Percentiles rank a stretch among this genome's conserved stretches.
Conservation (phyloP, 345 rosid genomes). For the Citrus glauca region DNA sequence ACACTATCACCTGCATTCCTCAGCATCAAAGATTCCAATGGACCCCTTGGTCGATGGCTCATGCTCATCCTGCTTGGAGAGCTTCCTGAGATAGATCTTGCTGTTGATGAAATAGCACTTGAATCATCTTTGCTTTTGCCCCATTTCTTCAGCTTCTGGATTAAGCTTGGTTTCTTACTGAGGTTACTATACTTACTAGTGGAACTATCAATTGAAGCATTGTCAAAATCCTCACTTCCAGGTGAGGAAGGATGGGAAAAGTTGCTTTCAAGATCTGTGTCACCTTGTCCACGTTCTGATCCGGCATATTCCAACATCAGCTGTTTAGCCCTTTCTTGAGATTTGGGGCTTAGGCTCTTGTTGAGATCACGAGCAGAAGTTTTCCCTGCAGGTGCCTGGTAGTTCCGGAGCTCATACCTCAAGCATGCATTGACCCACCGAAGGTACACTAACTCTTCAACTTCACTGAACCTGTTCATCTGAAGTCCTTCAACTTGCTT, state of each 20-base stretch:
- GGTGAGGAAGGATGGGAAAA: constrained; percentile 91
- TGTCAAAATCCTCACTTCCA: constrained; percentile 89
- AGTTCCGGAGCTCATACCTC: constrained; percentile 87
- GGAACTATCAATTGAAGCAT: constrained; percentile 79
- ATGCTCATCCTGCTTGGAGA: constrained; percentile 75
- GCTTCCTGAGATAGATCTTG: constrained; percentile 70
- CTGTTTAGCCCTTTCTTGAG: constrained; percentile 82
- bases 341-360: constrained; percentile 81
- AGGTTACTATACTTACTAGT: constrained; percentile 67
- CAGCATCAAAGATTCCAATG: constrained; percentile 83
- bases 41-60: constrained; percentile 67
- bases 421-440: constrained; percentile 99
- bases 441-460: constrained; percentile 95
- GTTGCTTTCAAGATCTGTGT: constrained; percentile 86
- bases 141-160: constrained; percentile 90
- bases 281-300: constrained; percentile 93
- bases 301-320: constrained; percentile 88
- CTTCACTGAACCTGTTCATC: constrained; percentile 95
- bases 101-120: constrained; percentile 59
- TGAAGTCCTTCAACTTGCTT: constrained; percentile 99
- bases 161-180: constrained; percentile 68
- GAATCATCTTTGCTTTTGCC: constrained; percentile 86
- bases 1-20: constrained; percentile 79
- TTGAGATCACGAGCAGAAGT: constrained; percentile 88
- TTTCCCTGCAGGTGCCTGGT: constrained; percentile 83